These are phyloP conservation scores for Rhodosporidiobolus sp. DNA, from an alignment of 768 basidiomycete species.

Conservation along the genomic window DNA sequence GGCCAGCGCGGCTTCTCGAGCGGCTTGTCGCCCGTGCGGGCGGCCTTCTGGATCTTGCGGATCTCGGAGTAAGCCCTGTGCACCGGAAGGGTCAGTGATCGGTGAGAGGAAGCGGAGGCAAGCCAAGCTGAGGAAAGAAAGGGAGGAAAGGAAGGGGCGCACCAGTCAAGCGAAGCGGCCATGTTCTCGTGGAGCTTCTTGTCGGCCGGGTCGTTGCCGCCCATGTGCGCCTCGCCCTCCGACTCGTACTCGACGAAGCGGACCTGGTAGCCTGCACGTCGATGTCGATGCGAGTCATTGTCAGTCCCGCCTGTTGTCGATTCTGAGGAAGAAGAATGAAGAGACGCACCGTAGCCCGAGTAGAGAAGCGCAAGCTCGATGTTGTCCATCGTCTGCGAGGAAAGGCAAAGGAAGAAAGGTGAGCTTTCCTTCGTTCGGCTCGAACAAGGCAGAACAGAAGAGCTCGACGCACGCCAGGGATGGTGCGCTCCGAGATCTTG, in stretches of 20 bases:
- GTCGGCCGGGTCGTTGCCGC: slow-evolving; percentile 46
- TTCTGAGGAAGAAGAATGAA: background rate
- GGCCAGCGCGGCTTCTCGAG: slow-evolving; percentile 90
- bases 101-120: background rate
- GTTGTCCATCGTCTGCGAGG: slow-evolving; percentile 68
- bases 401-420: background rate
- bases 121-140: background rate
- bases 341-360: slow-evolving; percentile 52
- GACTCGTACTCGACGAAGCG: slow-evolving; percentile 65
- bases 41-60: slow-evolving; percentile 69
- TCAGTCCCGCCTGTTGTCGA: background rate
- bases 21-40: slow-evolving; percentile 65
- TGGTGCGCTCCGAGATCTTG: slow-evolving; percentile 86
- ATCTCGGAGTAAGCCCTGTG: slow-evolving; percentile 48
- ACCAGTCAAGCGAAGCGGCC: slow-evolving; percentile 73
- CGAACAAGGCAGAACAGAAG: background rate
- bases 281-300: slow-evolving; percentile 52
- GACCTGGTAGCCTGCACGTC: slow-evolving; percentile 64
- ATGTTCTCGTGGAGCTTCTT: slow-evolving; percentile 65
- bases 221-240: slow-evolving; percentile 50
- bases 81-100: background rate
- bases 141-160: background rate
- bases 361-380: slow-evolving; percentile 73
- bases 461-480: slow-evolving; percentile 58
- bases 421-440: background rate